Conservation (phyloP, 2,329 filamentous ascomycete genomes). For the Penicillium italicum region DNA sequence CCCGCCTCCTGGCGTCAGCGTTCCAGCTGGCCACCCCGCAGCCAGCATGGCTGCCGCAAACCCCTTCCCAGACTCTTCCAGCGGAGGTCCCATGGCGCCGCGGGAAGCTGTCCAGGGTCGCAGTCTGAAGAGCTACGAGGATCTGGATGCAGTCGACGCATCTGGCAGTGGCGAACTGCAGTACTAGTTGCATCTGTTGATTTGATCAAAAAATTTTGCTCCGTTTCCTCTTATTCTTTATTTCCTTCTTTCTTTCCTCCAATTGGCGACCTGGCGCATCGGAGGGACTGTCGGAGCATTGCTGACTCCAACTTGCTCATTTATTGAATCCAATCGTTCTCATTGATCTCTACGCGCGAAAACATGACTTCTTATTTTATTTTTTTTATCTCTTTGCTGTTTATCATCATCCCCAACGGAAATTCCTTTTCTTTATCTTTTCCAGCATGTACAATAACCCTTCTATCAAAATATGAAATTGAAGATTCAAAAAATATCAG, state of each 20-base stretch:
- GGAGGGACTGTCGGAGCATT: constrained; percentile 12
- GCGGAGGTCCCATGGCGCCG: constrained; percentile 74
- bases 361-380: constrained; percentile 1
- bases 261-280: constrained; percentile 17
- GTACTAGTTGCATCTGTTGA: constrained; percentile 56
- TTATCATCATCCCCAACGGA: background rate
- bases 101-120: constrained; percentile 88
- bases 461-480: constrained; percentile 9
- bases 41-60: constrained; percentile 44
- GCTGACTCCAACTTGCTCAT: constrained; percentile 10
- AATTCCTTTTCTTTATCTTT: constrained; percentile 1
- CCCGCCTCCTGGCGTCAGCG: constrained; percentile 27
- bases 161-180: constrained; percentile 80
- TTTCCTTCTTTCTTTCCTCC: background rate
- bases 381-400: background rate
- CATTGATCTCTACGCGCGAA: background rate
- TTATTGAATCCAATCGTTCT: constrained; percentile 3
- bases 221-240: background rate
- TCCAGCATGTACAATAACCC: constrained; percentile 20
- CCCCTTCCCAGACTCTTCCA: constrained; percentile 48
- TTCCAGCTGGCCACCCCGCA: constrained; percentile 41
- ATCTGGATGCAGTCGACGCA: constrained; percentile 79
- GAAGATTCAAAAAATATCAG: constrained; percentile 2
- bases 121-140: constrained; percentile 94
- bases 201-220: background rate